phyloP scores from a whole-genome alignment of 306 rosid species.

The Begonia fuchsioides region DNA sequence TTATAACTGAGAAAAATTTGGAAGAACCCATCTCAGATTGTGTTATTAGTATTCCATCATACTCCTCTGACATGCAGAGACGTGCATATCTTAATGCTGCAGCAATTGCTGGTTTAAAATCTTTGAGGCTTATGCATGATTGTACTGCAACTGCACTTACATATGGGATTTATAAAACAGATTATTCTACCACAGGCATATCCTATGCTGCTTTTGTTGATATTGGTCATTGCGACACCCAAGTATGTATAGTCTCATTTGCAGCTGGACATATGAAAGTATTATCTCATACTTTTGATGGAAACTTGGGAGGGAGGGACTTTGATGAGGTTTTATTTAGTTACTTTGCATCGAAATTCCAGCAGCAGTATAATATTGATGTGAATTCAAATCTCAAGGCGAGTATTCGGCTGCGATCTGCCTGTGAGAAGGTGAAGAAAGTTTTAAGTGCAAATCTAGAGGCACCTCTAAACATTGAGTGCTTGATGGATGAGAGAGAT shows the following conservation, averaged over 20 bases:
- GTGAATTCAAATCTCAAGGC: constrained; percentile 67
- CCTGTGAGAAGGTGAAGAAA: constrained; percentile 91
- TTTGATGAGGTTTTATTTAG: constrained; percentile 63
- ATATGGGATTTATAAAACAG: constrained; percentile 69
- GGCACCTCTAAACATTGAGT: constrained; percentile 91
- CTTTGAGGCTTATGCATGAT: constrained; percentile 84
- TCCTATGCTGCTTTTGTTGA: constrained; percentile 58
- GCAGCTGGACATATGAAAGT: constrained; percentile 55
- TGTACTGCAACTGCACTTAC: constrained; percentile 93
- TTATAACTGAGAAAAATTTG: constrained; percentile 44
- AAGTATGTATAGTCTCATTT: constrained; percentile 56
- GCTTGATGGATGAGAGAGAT: constrained; percentile 97
- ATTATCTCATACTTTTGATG: constrained; percentile 57
- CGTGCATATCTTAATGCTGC: constrained; percentile 77
- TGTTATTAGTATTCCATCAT: constrained; percentile 80
- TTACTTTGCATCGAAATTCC: constrained; percentile 56
- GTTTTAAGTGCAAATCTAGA: constrained; percentile 90
- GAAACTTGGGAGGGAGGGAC: constrained; percentile 66
- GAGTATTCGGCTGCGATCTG: constrained; percentile 53
- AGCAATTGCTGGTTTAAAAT: constrained; percentile 64
- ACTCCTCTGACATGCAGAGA: constrained; percentile 76
- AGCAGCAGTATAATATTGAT: constrained; percentile 44
- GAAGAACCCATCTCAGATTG: constrained; percentile 61
- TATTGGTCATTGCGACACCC: constrained; percentile 83
- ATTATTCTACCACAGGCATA: constrained; percentile 24